Evolutionary conservation across 352 stramenopile species (phyloP).

Genomic region (Globisporangium apiculatum): DNA sequence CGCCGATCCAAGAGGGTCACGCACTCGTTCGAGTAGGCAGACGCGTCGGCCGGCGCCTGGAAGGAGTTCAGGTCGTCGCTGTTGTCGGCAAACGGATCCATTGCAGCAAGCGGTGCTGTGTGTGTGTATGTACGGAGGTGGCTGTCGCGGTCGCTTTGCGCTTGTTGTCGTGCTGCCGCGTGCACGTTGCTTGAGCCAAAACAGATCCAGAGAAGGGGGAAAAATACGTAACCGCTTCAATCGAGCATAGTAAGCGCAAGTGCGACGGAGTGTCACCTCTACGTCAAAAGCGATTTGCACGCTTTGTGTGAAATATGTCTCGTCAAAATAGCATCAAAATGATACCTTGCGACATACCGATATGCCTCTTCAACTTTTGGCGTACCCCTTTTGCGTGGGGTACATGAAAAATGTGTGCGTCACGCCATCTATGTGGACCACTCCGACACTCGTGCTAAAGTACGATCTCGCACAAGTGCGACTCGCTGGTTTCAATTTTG

Average conservation of each 20-base stretch:
- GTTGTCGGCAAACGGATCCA: conserved; percentile 62
- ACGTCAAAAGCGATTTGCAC: not conserved
- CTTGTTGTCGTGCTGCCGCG: conserved; percentile 6
- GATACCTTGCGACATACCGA: too few relatives aligned
- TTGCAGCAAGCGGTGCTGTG: conserved; percentile 19
- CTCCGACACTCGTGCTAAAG: too few relatives aligned
- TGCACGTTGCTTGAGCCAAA: not conserved
- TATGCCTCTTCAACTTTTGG: not conserved
- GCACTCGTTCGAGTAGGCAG: conserved; percentile 39
- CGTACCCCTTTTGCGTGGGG: too few relatives aligned
- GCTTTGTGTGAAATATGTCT: too few relatives aligned
- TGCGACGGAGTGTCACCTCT: not conserved
- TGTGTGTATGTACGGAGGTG: conserved; percentile 12
- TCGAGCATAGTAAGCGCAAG: not conserved
- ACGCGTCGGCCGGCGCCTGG: conserved; percentile 39
- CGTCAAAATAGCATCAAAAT: too few relatives aligned
- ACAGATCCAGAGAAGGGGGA: not conserved
- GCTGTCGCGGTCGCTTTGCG: not conserved
- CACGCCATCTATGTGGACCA: too few relatives aligned
- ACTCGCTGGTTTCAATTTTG: too few relatives aligned
- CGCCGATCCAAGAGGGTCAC: conserved; percentile 9
- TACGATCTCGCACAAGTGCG: too few relatives aligned
- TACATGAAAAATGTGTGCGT: too few relatives aligned
- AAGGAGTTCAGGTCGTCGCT: conserved; percentile 53
- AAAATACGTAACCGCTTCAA: not conserved